A percentile compares a stretch with the other conserved stretches of the same genome.
phyloP scores from a whole-genome alignment of 2,329 filamentous ascomycete genomes.

The Uncinocarpus reesii region DNA sequence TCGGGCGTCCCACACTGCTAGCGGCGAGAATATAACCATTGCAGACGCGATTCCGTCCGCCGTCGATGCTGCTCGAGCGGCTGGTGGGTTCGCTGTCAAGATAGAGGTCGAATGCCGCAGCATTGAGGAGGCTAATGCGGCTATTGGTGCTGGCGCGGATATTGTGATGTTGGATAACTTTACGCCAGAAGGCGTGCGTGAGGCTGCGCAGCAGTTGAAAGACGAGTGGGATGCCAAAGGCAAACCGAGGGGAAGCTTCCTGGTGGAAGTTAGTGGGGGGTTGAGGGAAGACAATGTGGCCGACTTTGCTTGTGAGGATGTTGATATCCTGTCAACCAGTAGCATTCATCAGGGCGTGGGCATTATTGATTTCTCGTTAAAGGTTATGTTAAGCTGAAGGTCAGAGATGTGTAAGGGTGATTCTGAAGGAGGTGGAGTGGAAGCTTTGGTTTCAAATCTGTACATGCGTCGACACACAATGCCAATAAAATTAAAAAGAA shows the following conservation, averaged over 20 bases:
- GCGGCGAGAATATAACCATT: conserved; percentile 23
- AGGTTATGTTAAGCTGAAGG: conserved; percentile 50
- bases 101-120: conserved; percentile 91
- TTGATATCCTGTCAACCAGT: conserved; percentile 93
- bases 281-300: conserved; percentile 75
- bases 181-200: conserved; percentile 62
- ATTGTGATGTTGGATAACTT: conserved; percentile 99
- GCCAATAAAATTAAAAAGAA: background rate
- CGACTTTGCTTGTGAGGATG: conserved; percentile 61
- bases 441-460: background rate
- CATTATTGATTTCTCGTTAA: conserved; percentile 91
- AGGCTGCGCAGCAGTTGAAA: conserved; percentile 65
- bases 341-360: conserved; percentile 92
- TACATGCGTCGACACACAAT: background rate
- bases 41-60: conserved; percentile 68
- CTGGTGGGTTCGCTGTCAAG: conserved; percentile 83
- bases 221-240: conserved; percentile 65
- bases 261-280: conserved; percentile 89
- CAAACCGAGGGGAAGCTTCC: conserved; percentile 52
- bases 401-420: no score
- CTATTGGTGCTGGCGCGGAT: conserved; percentile 81
- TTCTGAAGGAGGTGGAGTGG: background rate
- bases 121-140: conserved; percentile 80
- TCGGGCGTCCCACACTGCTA: conserved; percentile 1
- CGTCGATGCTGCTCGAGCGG: conserved; percentile 70